A percentile compares a stretch with the other conserved stretches of the same genome.
Conservation (phyloP, 2,329 filamentous ascomycete genomes). For the Trichoderma lentiforme region DNA sequence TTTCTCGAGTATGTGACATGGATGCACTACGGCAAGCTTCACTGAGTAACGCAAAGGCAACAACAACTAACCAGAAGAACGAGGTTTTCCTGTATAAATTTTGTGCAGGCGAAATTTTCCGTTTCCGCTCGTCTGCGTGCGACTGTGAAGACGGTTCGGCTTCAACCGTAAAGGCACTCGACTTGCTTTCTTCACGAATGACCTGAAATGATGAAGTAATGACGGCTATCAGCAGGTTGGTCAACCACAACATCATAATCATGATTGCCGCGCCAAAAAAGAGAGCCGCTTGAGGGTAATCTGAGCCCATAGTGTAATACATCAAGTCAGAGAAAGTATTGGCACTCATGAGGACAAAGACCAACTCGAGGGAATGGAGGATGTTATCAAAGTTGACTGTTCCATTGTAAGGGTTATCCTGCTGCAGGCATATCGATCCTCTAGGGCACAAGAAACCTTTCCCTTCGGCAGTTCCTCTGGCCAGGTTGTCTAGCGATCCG, state of each 20-base stretch:
- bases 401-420: constrained; percentile 72
- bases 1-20: constrained; percentile 61
- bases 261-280: constrained; percentile 75
- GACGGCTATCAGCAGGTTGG: constrained; percentile 90
- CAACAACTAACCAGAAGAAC: constrained; percentile 76
- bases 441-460: constrained; percentile 89
- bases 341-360: constrained; percentile 97
- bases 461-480: constrained; percentile 47
- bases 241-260: constrained; percentile 93
- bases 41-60: constrained; percentile 73
- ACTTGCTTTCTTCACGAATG: constrained; percentile 92
- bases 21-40: constrained; percentile 73
- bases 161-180: constrained; percentile 84
- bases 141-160: constrained; percentile 46
- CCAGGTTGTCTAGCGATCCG: constrained; percentile 45
- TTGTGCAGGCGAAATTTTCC: constrained; percentile 55
- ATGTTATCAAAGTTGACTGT: constrained; percentile 97
- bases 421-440: constrained; percentile 79
- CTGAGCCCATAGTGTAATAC: constrained; percentile 88
- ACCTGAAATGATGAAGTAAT: constrained; percentile 99
- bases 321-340: constrained; percentile 96
- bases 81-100: constrained; percentile 69
- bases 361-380: constrained; percentile 82
- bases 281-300: constrained; percentile 81
- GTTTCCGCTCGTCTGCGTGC: constrained; percentile 37